Evolutionary conservation across 768 basidiomycete genomes (phyloP).

Genomic region (Chlorophyllum brunneum): DNA sequence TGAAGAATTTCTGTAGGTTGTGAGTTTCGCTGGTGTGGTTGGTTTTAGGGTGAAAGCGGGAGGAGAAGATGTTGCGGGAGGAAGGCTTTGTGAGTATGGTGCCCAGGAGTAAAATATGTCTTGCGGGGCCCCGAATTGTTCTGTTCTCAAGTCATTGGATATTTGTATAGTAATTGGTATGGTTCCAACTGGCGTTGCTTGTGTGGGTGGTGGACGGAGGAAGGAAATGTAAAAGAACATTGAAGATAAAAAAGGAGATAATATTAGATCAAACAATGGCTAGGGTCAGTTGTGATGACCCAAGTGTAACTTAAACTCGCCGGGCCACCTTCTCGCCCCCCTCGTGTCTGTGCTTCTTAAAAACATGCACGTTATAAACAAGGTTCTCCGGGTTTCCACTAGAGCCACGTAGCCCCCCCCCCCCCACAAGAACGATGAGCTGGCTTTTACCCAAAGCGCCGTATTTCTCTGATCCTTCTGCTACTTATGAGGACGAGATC

Average conservation of each 20-base stretch:
- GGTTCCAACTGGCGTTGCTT: slow-evolving; percentile 35
- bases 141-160: slow-evolving; percentile 87
- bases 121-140: slow-evolving; percentile 47
- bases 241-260: background rate
- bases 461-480: too few relatives aligned
- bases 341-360: too few relatives aligned
- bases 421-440: too few relatives aligned
- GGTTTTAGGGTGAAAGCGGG: slow-evolving; percentile 17
- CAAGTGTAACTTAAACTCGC: too few relatives aligned
- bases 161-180: slow-evolving; percentile 77
- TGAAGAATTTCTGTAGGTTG: slow-evolving; percentile 62
- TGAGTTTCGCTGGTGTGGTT: slow-evolving; percentile 58
- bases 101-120: slow-evolving; percentile 76
- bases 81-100: slow-evolving; percentile 13
- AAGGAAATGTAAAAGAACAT: slow-evolving; percentile 93
- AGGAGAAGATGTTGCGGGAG: slow-evolving; percentile 3
- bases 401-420: too few relatives aligned
- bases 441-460: too few relatives aligned
- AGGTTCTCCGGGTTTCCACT: too few relatives aligned
- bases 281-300: background rate
- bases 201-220: slow-evolving; percentile 76
- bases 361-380: too few relatives aligned
- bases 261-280: background rate
- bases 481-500: too few relatives aligned
- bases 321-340: too few relatives aligned